phyloP scores from a whole-genome alignment of 2,329 filamentous ascomycete genomes.

The Lachnellula arida region DNA sequence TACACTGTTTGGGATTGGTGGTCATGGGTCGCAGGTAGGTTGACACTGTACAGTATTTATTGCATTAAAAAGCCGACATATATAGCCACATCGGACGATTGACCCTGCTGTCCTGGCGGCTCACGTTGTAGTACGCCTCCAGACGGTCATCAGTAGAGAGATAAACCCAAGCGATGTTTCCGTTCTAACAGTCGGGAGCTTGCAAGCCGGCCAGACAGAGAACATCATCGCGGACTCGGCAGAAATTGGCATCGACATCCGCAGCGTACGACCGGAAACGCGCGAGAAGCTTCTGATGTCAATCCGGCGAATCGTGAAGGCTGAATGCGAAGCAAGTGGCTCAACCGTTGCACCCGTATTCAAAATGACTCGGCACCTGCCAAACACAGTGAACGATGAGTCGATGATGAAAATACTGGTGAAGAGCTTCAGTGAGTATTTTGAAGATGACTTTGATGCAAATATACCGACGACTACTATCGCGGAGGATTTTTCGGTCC shows the following conservation, averaged over 20 bases:
- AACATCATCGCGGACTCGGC: slow-evolving; percentile 43
- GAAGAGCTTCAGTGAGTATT: slow-evolving; percentile 8
- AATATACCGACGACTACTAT: slow-evolving; percentile 4
- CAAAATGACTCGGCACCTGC: slow-evolving; percentile 16
- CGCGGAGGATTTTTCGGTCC: slow-evolving; percentile 34
- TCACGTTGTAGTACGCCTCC: slow-evolving; percentile 37
- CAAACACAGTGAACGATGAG: slow-evolving; percentile 23
- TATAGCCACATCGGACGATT: slow-evolving; percentile 38
- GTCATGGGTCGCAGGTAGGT: slow-evolving; percentile 33
- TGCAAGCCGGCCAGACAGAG: slow-evolving; percentile 39
- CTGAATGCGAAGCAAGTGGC: slow-evolving; percentile 41
- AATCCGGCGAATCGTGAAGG: slow-evolving; percentile 45
- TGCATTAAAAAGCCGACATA: background rate
- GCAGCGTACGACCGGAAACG: slow-evolving; percentile 33
- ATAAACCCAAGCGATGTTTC: slow-evolving; percentile 37
- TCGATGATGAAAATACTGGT: slow-evolving; percentile 11
- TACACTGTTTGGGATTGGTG: slow-evolving; percentile 39
- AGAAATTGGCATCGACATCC: slow-evolving; percentile 38
- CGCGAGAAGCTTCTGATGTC: slow-evolving; percentile 34
- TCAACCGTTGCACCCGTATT: slow-evolving; percentile 37
- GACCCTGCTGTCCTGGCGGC: slow-evolving; percentile 45
- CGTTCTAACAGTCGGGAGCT: slow-evolving; percentile 41
- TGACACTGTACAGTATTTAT: background rate
- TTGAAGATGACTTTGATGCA: slow-evolving; percentile 5
- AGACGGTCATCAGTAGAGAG: slow-evolving; percentile 38